phyloP scores from a whole-genome alignment of 1,284 basidiomycete species.

The Volvariella surrecta region DNA sequence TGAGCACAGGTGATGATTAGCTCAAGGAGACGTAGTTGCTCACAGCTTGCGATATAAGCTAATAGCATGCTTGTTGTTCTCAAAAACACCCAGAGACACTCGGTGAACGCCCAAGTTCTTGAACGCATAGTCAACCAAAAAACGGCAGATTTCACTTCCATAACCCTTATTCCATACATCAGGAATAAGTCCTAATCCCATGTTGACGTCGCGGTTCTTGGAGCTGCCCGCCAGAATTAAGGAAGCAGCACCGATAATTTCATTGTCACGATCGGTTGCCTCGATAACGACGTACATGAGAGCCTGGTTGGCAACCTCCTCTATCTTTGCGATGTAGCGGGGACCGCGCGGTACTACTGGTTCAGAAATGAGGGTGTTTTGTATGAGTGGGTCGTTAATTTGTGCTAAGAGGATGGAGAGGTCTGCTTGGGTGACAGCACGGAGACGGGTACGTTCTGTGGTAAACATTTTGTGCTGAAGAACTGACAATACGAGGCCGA shows the following conservation, averaged over 20 bases:
- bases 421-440: conserved; percentile 23
- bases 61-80: conserved; percentile 19
- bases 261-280: conserved; percentile 21
- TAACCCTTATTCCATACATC: conserved; percentile 23
- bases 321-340: conserved; percentile 18
- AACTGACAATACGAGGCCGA: no score
- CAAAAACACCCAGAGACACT: conserved; percentile 20
- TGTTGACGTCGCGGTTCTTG: conserved; percentile 20
- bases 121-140: conserved; percentile 24
- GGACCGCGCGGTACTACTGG: conserved; percentile 17
- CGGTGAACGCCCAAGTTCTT: conserved; percentile 20
- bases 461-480: conserved; percentile 15
- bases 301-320: conserved; percentile 19
- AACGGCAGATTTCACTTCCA: conserved; percentile 21
- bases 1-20: not conserved
- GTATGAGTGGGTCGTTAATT: conserved; percentile 25
- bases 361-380: conserved; percentile 19
- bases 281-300: conserved; percentile 24
- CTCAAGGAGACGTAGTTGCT: conserved; percentile 6
- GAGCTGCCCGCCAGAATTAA: conserved; percentile 18
- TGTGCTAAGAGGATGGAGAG: conserved; percentile 22
- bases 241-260: conserved; percentile 27
- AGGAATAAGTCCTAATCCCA: conserved; percentile 18
- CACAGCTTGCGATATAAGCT: conserved; percentile 22
- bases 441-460: conserved; percentile 19